phyloP scores from a whole-genome alignment of 2,329 filamentous ascomycete species.

The Torrubiella hemipterigena region DNA sequence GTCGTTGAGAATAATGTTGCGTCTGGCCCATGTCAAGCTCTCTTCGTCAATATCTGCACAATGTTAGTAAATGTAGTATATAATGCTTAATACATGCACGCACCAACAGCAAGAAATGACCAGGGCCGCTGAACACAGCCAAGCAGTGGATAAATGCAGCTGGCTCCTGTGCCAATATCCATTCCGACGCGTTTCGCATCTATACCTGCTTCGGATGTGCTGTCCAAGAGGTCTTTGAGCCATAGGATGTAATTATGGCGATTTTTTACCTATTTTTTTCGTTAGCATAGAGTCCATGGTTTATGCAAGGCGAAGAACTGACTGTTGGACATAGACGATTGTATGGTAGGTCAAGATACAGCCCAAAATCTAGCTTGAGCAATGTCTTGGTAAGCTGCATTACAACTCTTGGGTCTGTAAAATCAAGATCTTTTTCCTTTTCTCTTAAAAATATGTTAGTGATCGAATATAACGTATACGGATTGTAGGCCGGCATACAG shows the following conservation, averaged over 20 bases:
- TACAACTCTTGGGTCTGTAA: constrained; percentile 64
- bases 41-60: constrained; percentile 62
- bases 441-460: constrained; percentile 13
- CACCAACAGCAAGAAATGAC: constrained; percentile 57
- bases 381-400: constrained; percentile 68
- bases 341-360: constrained; percentile 58
- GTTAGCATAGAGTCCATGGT: constrained; percentile 6
- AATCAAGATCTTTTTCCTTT: constrained; percentile 53
- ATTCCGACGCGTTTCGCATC: constrained; percentile 52
- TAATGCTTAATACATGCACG: background rate
- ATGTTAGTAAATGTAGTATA: background rate
- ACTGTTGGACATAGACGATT: constrained; percentile 83
- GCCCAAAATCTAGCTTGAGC: constrained; percentile 61
- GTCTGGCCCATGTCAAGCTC: constrained; percentile 52
- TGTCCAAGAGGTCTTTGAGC: constrained; percentile 73
- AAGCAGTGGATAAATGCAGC: constrained; percentile 81
- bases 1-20: constrained; percentile 56
- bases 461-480: background rate
- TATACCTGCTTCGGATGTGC: constrained; percentile 40
- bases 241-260: constrained; percentile 86
- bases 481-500: constrained; percentile 18
- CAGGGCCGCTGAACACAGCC: constrained; percentile 61
- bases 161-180: constrained; percentile 84
- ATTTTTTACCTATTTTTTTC: constrained; percentile 36
- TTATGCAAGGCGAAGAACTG: constrained; percentile 11